These are phyloP conservation scores for Arachnopeziza araneosa DNA, from an alignment of 2,329 filamentous ascomycete species.

Conservation along the genomic window DNA sequence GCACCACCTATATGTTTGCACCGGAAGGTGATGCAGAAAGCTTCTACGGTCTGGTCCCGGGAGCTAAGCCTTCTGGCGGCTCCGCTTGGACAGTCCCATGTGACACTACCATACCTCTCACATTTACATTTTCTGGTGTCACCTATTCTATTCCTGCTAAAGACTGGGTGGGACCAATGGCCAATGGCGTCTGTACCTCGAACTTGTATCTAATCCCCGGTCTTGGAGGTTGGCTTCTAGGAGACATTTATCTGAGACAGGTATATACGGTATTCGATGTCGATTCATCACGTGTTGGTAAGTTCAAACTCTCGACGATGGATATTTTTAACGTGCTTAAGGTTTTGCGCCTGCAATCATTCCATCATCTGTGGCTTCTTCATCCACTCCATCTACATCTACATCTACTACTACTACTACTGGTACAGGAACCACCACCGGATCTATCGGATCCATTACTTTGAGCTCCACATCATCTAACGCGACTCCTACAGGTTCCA, in stretches of 20 bases:
- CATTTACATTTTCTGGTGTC: slow-evolving; percentile 62
- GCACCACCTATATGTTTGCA: slow-evolving; percentile 74
- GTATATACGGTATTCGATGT: slow-evolving; percentile 83
- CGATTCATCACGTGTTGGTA: slow-evolving; percentile 60
- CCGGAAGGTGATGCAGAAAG: slow-evolving; percentile 59
- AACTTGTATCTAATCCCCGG: slow-evolving; percentile 58
- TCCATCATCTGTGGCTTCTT: slow-evolving; percentile 7
- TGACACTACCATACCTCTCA: slow-evolving; percentile 52
- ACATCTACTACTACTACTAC: slow-evolving; percentile 15
- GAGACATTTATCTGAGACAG: slow-evolving; percentile 83
- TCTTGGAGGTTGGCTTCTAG: slow-evolving; percentile 67
- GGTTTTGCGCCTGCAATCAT: slow-evolving; percentile 18
- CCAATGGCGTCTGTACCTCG: slow-evolving; percentile 50
- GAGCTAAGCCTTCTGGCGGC: slow-evolving; percentile 41
- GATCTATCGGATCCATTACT: background rate
- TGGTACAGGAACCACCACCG: background rate
- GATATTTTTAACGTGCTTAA: slow-evolving; percentile 11
- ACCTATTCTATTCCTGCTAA: slow-evolving; percentile 60
- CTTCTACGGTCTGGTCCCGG: slow-evolving; percentile 63
- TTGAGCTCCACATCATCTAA: background rate
- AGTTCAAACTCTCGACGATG: slow-evolving; percentile 20
- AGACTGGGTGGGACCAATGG: slow-evolving; percentile 61
- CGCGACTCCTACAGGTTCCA: slow-evolving; percentile 15
- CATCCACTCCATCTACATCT: slow-evolving; percentile 9
- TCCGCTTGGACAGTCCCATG: slow-evolving; percentile 71